A percentile compares a stretch with the other conserved stretches of the same genome.
phyloP scores from a whole-genome alignment of 331 rosid genomes.

The Pyrus hybrid region DNA sequence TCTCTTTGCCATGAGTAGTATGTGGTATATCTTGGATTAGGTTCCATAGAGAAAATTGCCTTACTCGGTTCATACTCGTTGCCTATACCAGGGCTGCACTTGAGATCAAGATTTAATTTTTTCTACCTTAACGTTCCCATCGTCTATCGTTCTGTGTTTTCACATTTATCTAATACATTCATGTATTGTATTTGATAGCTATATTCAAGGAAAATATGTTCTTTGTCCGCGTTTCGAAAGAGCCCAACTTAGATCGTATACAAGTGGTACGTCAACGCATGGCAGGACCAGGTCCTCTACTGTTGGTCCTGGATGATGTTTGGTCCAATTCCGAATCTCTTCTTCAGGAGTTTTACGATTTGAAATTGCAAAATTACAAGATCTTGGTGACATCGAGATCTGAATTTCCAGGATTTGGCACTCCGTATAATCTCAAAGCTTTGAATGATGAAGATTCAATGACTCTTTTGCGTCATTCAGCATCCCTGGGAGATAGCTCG shows the following conservation, averaged over 20 bases:
- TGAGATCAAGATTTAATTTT: too few relatives aligned
- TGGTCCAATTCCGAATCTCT: slow-evolving; percentile 34
- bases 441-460: slow-evolving; percentile 28
- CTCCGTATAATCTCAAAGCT: slow-evolving; percentile 14
- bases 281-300: slow-evolving; percentile 18
- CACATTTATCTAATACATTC: background rate
- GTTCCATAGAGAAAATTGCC: too few relatives aligned
- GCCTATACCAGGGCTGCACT: too few relatives aligned
- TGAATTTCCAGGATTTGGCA: slow-evolving; percentile 26
- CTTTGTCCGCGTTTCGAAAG: slow-evolving; percentile 35
- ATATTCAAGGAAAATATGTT: slow-evolving; percentile 36
- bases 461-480: slow-evolving; percentile 31
- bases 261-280: slow-evolving; percentile 20
- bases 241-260: slow-evolving; percentile 28
- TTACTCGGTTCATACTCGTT: too few relatives aligned
- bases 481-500: slow-evolving; percentile 17
- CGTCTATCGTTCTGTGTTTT: background rate
- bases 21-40: too few relatives aligned
- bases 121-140: too few relatives aligned
- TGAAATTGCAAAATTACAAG: slow-evolving; percentile 23
- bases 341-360: slow-evolving; percentile 24
- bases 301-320: slow-evolving; percentile 67
- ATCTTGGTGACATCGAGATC: slow-evolving; percentile 64
- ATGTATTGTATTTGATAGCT: slow-evolving; percentile 15
- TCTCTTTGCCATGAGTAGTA: too few relatives aligned